Evolutionary conservation across 2,329 filamentous ascomycete species (phyloP).

Genomic region (Acrocalymma vagum): DNA sequence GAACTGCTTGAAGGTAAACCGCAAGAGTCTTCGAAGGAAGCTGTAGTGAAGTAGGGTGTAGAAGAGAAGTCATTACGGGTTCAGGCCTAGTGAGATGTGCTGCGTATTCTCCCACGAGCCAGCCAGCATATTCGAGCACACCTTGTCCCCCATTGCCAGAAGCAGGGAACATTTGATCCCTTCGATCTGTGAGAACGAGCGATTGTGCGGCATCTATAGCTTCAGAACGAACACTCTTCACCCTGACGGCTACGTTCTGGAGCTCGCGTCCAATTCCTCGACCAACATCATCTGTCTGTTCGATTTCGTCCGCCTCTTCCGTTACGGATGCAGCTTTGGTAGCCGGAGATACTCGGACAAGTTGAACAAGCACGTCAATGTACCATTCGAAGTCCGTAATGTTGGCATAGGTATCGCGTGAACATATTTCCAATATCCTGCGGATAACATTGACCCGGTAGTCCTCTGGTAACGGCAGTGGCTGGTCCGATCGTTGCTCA

Average conservation of each 20-base stretch:
- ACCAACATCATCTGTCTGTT: conserved; percentile 59
- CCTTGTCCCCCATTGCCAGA: conserved; percentile 63
- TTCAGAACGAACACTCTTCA: conserved; percentile 80
- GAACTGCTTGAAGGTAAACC: conserved; percentile 81
- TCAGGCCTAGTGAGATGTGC: conserved; percentile 74
- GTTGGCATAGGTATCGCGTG: conserved; percentile 85
- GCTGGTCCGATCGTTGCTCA: conserved; percentile 57
- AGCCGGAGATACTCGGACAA: conserved; percentile 75
- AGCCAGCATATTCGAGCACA: conserved; percentile 78
- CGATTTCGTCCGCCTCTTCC: conserved; percentile 37
- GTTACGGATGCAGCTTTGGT: conserved; percentile 33
- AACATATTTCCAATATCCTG: conserved; percentile 88
- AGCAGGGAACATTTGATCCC: conserved; percentile 64
- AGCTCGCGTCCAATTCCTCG: conserved; percentile 84
- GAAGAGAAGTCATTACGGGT: conserved; percentile 75
- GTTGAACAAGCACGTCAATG: conserved; percentile 85
- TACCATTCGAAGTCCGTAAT: conserved; percentile 97
- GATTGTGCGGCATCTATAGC: conserved; percentile 84
- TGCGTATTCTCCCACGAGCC: conserved; percentile 90
- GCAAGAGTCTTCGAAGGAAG: conserved; percentile 74
- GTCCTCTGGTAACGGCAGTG: conserved; percentile 79
- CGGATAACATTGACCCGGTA: conserved; percentile 85
- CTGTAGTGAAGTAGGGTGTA: conserved; percentile 70
- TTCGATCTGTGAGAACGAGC: conserved; percentile 71
- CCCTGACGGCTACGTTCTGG: conserved; percentile 89